Evolutionary conservation across 73 alveolate species (phyloP).

Genomic region (Paramecium biaurelia): DNA sequence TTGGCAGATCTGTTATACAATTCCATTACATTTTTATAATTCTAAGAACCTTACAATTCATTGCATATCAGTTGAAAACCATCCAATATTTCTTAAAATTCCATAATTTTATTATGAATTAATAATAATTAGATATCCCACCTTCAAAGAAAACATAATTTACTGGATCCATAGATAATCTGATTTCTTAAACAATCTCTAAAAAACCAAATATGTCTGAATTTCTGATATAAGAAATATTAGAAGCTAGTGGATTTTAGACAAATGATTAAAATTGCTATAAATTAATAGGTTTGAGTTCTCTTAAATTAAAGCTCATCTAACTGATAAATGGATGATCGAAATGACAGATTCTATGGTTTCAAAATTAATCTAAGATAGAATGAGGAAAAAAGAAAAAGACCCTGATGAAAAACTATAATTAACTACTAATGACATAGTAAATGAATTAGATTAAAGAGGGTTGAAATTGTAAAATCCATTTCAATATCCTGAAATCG

Average conservation of each 20-base stretch:
- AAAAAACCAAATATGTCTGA: slow-evolving; percentile 8
- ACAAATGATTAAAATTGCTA: slow-evolving; percentile 24
- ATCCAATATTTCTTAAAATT: not conserved
- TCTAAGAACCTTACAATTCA: not conserved
- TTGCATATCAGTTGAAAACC: not conserved
- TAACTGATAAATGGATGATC: slow-evolving; percentile 25
- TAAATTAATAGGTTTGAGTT: not conserved
- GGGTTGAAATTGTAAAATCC: not conserved
- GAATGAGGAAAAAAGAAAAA: slow-evolving; percentile 13
- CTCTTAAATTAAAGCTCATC: slow-evolving; percentile 2
- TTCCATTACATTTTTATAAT: not conserved
- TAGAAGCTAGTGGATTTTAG: slow-evolving; percentile 19
- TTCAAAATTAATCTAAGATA: not conserved
- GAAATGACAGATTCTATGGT: slow-evolving; percentile 33
- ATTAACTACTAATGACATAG: not conserved
- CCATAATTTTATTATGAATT: not conserved
- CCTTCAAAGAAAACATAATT: not conserved
- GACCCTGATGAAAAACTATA: slow-evolving; percentile 6
- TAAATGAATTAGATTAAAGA: slow-evolving; percentile 18
- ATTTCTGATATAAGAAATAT: not conserved
- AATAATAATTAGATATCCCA: not conserved
- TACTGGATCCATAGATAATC: not conserved
- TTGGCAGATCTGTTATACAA: not conserved
- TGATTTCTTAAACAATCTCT: not conserved
- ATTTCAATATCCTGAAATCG: not conserved